These are phyloP conservation scores for Bondarzewia mesenterica DNA, from an alignment of 1,284 basidiomycete species.

Conservation along the genomic window DNA sequence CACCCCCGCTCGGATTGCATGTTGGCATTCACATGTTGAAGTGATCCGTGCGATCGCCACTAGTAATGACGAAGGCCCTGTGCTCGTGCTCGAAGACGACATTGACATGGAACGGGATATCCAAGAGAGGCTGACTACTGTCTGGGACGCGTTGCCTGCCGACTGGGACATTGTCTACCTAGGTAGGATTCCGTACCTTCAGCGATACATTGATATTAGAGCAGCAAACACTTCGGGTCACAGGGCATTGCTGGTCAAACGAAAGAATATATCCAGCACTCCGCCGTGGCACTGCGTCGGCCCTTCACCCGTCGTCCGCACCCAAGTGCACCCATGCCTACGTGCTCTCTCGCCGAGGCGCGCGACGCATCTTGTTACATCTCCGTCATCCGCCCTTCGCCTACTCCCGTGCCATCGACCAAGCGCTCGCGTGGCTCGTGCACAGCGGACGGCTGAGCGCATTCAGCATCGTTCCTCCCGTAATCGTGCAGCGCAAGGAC, in stretches of 20 bases:
- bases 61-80: conserved; percentile 15
- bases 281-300: conserved; percentile 11
- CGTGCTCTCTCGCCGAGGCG: conserved; percentile 45
- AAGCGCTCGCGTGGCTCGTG: conserved; percentile 66
- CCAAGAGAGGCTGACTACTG: conserved; percentile 31
- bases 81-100: conserved; percentile 71
- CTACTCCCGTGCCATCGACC: conserved; percentile 71
- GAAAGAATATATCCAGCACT: conserved; percentile 33
- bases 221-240: conserved; percentile 1
- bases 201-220: neutral
- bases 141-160: conserved; percentile 51
- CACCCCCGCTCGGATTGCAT: conserved; percentile 53
- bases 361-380: conserved; percentile 44
- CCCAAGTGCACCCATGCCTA: conserved; percentile 71
- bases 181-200: conserved; percentile 32
- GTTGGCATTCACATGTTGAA: conserved; percentile 67
- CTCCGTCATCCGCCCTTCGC: conserved; percentile 57
- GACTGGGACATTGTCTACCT: conserved; percentile 75
- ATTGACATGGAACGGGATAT: conserved; percentile 72
- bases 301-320: conserved; percentile 41
- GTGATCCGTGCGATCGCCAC: conserved; percentile 41
- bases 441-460: conserved; percentile 41
- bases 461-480: conserved; percentile 56
- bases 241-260: conserved; percentile 70
- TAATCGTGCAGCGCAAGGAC: conserved; percentile 55